Base-by-base conservation (phyloP, 2,329 filamentous ascomycete genomes). In the Microcera coccophila region DNA sequence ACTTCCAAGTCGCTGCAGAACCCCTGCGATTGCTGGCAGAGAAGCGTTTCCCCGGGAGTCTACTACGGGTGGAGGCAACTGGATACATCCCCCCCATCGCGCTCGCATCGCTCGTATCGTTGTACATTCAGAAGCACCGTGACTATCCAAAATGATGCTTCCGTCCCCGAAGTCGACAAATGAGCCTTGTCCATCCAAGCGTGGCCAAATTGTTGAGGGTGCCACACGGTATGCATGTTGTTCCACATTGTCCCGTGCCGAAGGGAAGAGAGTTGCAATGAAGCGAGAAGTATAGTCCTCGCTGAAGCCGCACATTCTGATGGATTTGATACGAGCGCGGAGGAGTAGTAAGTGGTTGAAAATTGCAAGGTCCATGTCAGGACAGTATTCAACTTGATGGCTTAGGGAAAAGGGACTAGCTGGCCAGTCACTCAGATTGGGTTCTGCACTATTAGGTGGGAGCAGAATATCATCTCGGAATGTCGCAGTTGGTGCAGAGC, bases 251-350 rank as follows among this genome's bases (percentile, higher is more conserved):
- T 38, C 26, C 5, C 33, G 37, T 1, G 33, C 24, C 2, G 44
- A 42, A 0, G 55, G 49, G 29, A 66, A 65, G 5, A 67, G 21
- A 1, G 53, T 50, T 12, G 49, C 37, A 10, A 65, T 39, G 19
- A 67, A 52, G 8, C 40, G 43, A 19, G 53, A 42, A 1, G 62
- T 60, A 45, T 65, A 68, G 0, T 36, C 11, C 11, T 64, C 57
- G 43, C 50, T 57, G 46, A 70, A 68, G 2, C 67, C 67, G 17
- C 60, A 64, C 41, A 70, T 59, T 15, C 67, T 61, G 5, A 64
- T 44, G 1, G 64, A 62, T 24, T 53, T 45, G 34, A 69, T 41
- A 2, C 58, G 52, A 4, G 56, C 62, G 10, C 46, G 51, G 2
- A 70, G 60, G 2, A 42, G 48, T 4, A 58, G 22, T 3, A 70